A percentile compares a stretch with the other conserved stretches of the same genome.
Conservation (phyloP, 176 grass and related monocot species). For the Urochloa ruziziensis region DNA sequence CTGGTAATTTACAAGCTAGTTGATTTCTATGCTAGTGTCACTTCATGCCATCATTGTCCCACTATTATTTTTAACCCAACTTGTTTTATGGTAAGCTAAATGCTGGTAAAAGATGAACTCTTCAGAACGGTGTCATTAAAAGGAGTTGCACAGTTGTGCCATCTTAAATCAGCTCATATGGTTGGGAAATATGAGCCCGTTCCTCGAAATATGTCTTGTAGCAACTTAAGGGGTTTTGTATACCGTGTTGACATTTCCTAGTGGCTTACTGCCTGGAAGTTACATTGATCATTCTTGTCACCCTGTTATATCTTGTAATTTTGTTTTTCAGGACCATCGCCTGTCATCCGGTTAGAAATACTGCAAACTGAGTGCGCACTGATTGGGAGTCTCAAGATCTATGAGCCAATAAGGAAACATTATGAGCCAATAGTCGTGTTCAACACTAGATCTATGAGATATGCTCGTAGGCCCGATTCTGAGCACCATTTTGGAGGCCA, state of each 20-base stretch:
- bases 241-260: neutral
- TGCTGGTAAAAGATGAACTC: neutral
- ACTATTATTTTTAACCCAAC: neutral
- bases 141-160: neutral
- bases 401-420: conserved; percentile 30
- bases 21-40: neutral
- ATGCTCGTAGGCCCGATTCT: conserved; percentile 16
- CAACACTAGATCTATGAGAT: neutral
- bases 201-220: neutral
- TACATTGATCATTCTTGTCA: neutral
- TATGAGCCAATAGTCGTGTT: neutral
- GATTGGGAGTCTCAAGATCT: conserved; percentile 57
- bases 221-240: neutral
- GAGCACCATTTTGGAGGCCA: neutral
- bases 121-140: neutral
- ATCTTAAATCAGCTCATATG: neutral
- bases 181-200: neutral
- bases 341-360: conserved; percentile 52
- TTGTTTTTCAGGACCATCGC: conserved; percentile 65
- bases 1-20: neutral
- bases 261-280: neutral
- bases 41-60: neutral
- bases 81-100: neutral
- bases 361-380: conserved; percentile 35
- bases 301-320: neutral